phyloP scores from a whole-genome alignment of 257 asterid genomes.

The Coffea eugenioides region DNA sequence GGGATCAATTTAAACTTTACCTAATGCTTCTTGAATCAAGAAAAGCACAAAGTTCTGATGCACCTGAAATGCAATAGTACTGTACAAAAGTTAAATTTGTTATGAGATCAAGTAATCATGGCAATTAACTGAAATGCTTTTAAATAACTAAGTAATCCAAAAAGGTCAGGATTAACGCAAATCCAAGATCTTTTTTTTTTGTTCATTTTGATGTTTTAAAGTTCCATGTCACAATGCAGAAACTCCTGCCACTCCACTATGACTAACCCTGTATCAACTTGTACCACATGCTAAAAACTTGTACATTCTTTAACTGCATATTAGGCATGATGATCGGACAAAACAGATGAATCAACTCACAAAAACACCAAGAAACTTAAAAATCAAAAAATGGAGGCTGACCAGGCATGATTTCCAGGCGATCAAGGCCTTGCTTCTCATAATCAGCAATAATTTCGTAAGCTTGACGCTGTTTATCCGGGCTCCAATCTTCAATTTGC shows the following conservation, averaged over 20 bases:
- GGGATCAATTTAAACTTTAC: conserved; percentile 28
- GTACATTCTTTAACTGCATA: background rate
- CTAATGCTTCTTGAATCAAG: conserved; percentile 75
- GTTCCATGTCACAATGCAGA: too few relatives aligned
- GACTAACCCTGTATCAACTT: background rate
- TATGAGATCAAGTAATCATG: background rate
- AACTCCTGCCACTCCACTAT: too few relatives aligned
- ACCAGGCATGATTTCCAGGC: conserved; percentile 97
- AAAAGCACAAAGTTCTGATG: conserved; percentile 73
- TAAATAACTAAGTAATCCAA: background rate
- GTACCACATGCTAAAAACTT: background rate
- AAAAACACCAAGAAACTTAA: background rate
- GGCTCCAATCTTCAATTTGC: conserved; percentile 79
- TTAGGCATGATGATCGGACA: too few relatives aligned
- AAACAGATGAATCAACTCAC: too few relatives aligned
- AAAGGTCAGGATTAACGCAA: background rate
- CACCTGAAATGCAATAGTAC: conserved; percentile 64
- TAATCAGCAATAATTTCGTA: conserved; percentile 68
- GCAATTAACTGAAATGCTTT: background rate
- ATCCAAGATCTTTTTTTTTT: too few relatives aligned
- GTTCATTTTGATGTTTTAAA: too few relatives aligned
- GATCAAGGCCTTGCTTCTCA: conserved; percentile 80
- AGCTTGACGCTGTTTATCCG: conserved; percentile 63
- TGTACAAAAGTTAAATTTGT: conserved; percentile 6
- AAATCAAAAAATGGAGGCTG: conserved; percentile 17